These are phyloP conservation scores for Trichoderma asperelloides DNA, from an alignment of 495 filamentous ascomycete genomes.

Conservation along the genomic window DNA sequence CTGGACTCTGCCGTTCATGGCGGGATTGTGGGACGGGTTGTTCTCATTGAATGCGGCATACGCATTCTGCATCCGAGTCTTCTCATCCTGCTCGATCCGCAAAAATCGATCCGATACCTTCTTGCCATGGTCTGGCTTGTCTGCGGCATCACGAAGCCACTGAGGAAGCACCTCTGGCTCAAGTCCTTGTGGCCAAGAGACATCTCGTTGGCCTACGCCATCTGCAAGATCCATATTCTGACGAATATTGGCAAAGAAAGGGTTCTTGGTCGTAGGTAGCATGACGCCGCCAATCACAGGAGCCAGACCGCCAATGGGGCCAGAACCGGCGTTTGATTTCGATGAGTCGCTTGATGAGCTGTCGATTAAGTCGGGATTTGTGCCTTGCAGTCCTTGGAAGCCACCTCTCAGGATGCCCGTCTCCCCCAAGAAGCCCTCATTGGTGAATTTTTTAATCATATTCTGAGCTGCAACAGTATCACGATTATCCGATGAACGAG, in stretches of 20 bases:
- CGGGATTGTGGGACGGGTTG: slow-evolving; percentile 16
- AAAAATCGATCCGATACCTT: slow-evolving; percentile 76
- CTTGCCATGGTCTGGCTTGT: slow-evolving; percentile 62
- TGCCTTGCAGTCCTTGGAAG: slow-evolving; percentile 40
- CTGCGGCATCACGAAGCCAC: slow-evolving; percentile 67
- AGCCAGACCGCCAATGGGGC: slow-evolving; percentile 43
- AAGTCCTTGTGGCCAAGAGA: slow-evolving; percentile 57
- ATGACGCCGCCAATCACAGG: slow-evolving; percentile 82
- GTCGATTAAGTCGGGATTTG: slow-evolving; percentile 42
- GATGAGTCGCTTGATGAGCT: slow-evolving; percentile 27
- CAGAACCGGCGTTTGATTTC: slow-evolving; percentile 30
- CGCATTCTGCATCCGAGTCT: slow-evolving; percentile 85
- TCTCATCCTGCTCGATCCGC: slow-evolving; percentile 72
- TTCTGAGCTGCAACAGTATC: slow-evolving; percentile 72
- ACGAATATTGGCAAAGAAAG: slow-evolving; percentile 92
- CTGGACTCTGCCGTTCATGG: slow-evolving; percentile 24
- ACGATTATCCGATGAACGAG: slow-evolving; percentile 60
- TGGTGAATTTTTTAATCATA: slow-evolving; percentile 84
- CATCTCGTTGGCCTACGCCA: slow-evolving; percentile 81
- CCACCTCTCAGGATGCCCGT: slow-evolving; percentile 61
- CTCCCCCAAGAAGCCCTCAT: slow-evolving; percentile 71
- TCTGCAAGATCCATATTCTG: slow-evolving; percentile 95
- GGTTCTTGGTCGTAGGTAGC: slow-evolving; percentile 69
- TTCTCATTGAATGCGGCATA: slow-evolving; percentile 51
- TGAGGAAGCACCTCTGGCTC: slow-evolving; percentile 51